Conservation (phyloP, 768 basidiomycete species). For the Panellus pusillus region DNA sequence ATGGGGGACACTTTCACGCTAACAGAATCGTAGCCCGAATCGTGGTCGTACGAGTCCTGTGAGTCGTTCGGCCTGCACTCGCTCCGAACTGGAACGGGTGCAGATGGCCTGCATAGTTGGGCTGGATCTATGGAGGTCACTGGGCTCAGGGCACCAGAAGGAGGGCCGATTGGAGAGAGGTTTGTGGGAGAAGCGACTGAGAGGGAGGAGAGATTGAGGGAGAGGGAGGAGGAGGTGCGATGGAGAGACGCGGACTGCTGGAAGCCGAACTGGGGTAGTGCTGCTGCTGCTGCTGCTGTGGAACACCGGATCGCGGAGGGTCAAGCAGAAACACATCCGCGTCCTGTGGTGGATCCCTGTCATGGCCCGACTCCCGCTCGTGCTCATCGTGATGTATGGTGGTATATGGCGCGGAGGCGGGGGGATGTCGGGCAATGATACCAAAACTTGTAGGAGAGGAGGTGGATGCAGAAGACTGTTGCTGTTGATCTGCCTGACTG, state of each 20-base stretch:
- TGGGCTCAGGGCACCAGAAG: constrained; percentile 43
- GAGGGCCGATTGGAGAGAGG: constrained; percentile 60
- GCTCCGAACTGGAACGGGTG: constrained; percentile 48
- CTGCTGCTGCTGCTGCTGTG: constrained; percentile 29
- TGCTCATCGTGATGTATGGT: not conserved
- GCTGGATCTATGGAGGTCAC: constrained; percentile 64
- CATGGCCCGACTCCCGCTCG: constrained; percentile 1
- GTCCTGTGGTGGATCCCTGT: not conserved
- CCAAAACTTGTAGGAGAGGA: too few relatives aligned
- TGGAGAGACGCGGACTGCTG: constrained; percentile 28
- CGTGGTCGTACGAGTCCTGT: constrained; percentile 31
- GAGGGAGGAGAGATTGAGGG: constrained; percentile 68
- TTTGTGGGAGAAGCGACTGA: constrained; percentile 66
- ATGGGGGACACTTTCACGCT: constrained; percentile 29
- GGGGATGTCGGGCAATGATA: not conserved
- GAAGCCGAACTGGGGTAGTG: constrained; percentile 31
- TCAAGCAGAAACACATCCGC: constrained; percentile 29
- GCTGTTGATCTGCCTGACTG: too few relatives aligned
- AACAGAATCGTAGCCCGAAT: constrained; percentile 31
- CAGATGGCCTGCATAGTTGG: constrained; percentile 38
- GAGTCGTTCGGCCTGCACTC: constrained; percentile 6
- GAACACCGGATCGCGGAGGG: constrained; percentile 25
- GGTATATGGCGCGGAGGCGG: constrained; percentile 9
- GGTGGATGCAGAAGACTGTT: too few relatives aligned
- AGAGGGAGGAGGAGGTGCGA: constrained; percentile 36